Conservation (phyloP, 2,329 filamentous ascomycete genomes). For the Colletotrichum liriopes region DNA sequence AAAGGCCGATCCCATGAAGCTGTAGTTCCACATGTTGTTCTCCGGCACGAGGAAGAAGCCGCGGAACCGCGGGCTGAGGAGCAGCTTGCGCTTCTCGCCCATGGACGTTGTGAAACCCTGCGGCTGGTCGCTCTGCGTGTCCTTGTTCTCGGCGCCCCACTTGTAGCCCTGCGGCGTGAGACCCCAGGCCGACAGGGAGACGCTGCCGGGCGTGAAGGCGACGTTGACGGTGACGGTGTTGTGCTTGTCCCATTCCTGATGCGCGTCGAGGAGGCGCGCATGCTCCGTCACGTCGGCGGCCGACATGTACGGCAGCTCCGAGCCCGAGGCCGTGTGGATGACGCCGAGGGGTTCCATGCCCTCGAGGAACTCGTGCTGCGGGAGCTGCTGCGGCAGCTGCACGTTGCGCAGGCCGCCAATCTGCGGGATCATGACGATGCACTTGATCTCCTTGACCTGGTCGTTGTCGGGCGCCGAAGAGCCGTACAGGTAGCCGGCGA, state of each 20-base stretch:
- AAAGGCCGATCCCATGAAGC: slow-evolving; percentile 95
- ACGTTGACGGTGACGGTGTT: slow-evolving; percentile 96
- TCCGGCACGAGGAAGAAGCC: slow-evolving; percentile 98
- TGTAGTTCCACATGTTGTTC: slow-evolving; percentile 94
- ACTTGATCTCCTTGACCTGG: slow-evolving; percentile 96
- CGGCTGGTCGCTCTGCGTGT: slow-evolving; percentile 91
- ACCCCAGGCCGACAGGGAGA: slow-evolving; percentile 94
- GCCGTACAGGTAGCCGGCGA: slow-evolving; percentile 96
- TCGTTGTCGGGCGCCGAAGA: slow-evolving; percentile 93
- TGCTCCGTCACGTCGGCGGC: slow-evolving; percentile 96
- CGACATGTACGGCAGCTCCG: slow-evolving; percentile 97
- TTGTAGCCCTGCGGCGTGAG: slow-evolving; percentile 94
- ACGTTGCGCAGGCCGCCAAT: slow-evolving; percentile 94
- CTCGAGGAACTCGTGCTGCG: slow-evolving; percentile 91
- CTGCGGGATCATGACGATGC: slow-evolving; percentile 97
- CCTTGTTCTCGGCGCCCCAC: slow-evolving; percentile 97
- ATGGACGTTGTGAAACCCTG: slow-evolving; percentile 93
- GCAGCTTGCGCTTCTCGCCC: slow-evolving; percentile 94
- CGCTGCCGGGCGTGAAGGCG: slow-evolving; percentile 95
- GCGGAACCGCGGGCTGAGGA: slow-evolving; percentile 92
- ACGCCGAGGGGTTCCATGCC: slow-evolving; percentile 91
- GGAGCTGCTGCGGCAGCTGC: slow-evolving; percentile 89
- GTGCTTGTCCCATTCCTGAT: slow-evolving; percentile 82
- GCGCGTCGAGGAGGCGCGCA: slow-evolving; percentile 87
- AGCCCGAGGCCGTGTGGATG: slow-evolving; percentile 95